Evolutionary conservation across 108 stramenopile genomes (phyloP).

Genomic region (Skeletonema marinoi): DNA sequence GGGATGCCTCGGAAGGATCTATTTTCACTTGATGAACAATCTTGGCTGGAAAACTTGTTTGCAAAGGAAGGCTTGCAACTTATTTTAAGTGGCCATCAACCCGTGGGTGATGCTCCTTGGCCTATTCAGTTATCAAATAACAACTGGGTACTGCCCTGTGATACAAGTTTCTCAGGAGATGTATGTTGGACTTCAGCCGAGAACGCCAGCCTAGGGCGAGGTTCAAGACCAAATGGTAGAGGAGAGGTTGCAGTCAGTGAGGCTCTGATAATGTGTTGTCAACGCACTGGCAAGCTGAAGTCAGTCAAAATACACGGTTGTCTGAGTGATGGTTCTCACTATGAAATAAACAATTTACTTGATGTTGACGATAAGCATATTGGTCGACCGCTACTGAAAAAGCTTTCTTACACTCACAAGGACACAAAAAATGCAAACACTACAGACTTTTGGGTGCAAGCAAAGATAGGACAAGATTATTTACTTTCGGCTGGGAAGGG

Average conservation of each 20-base stretch:
- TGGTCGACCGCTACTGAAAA: conserved; percentile 18
- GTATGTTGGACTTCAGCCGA: conserved; percentile 47
- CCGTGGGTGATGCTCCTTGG: conserved; percentile 80
- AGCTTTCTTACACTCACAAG: conserved; percentile 14
- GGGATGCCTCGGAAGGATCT: conserved; percentile 70
- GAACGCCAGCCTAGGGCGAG: conserved; percentile 21
- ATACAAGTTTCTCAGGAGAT: conserved; percentile 86
- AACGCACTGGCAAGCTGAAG: conserved; percentile 7
- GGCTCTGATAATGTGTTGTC: conserved; percentile 54
- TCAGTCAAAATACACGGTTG: conserved; percentile 62
- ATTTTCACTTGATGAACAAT: conserved; percentile 26
- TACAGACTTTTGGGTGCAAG: conserved; percentile 62
- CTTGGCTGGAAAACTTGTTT: conserved; percentile 51
- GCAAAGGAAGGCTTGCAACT: conserved; percentile 43
- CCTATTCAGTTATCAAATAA: conserved; percentile 57
- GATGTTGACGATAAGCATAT: conserved; percentile 3
- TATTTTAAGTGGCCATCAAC: conserved; percentile 80
- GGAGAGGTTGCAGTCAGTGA: conserved; percentile 67
- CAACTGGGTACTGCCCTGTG: conserved; percentile 63
- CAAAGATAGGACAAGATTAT: conserved; percentile 41
- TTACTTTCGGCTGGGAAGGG: conserved; percentile 68
- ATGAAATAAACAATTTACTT: conserved; percentile 56
- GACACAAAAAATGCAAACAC: conserved; percentile 45
- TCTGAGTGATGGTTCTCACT: conserved; percentile 68
- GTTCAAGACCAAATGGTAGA: conserved; percentile 34